These are phyloP conservation scores for Macadamia integrifolia DNA, from an alignment of 164 flowering plant genomes.

Conservation along the genomic window DNA sequence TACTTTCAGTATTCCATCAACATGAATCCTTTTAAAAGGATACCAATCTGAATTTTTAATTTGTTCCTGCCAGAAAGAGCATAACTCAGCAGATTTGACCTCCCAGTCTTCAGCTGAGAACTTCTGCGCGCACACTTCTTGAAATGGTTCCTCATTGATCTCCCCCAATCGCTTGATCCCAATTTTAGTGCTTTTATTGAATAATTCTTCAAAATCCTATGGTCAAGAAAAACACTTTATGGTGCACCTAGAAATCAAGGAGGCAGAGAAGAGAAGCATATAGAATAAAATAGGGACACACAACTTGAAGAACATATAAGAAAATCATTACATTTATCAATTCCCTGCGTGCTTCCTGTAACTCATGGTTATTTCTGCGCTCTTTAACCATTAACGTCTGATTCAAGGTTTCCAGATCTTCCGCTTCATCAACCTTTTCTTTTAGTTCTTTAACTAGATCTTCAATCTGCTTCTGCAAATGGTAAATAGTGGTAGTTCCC, in stretches of 20 bases:
- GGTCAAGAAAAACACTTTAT: not conserved
- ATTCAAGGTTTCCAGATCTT: constrained; percentile 9
- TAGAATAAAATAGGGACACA: no score
- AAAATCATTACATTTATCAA: constrained; percentile 16
- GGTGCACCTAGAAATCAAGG: no score
- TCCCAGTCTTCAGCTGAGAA: constrained; percentile 24
- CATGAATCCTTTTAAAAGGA: constrained; percentile 23
- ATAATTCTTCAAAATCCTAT: constrained; percentile 16
- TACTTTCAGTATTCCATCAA: constrained; percentile 25
- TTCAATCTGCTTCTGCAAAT: constrained; percentile 12
- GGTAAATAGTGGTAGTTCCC: constrained; percentile 9
- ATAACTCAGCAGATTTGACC: constrained; percentile 17
- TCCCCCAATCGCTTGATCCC: constrained; percentile 32
- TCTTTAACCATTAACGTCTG: constrained; percentile 17
- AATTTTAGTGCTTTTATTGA: constrained; percentile 5
- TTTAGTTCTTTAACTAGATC: constrained; percentile 12
- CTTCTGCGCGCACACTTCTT: constrained; percentile 21
- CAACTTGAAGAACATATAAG: no score
- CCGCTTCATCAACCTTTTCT: constrained; percentile 13
- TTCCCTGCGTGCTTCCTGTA: constrained; percentile 26
- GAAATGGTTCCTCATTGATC: constrained; percentile 29
- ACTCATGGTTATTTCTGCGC: constrained; percentile 20
- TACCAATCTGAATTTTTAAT: constrained; percentile 31
- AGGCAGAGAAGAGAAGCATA: no score
- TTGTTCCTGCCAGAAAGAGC: constrained; percentile 35